Conservation (phyloP, 2,329 filamentous ascomycete species). For the Cercospora canescens region DNA sequence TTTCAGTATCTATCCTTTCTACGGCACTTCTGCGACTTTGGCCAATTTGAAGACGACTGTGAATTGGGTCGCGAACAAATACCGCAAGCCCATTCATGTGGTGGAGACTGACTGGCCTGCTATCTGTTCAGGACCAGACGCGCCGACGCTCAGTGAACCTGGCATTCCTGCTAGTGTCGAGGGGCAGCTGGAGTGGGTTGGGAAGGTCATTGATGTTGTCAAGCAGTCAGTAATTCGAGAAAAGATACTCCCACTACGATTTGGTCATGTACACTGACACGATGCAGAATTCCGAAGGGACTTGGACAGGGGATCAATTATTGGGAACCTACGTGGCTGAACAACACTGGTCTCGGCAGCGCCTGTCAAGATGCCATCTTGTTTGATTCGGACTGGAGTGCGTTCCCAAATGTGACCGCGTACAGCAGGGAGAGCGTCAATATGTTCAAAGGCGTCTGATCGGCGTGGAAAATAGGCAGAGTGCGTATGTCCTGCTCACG, state of each 20-base stretch:
- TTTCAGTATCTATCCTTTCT: conserved; percentile 36
- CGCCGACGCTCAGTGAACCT: conserved; percentile 36
- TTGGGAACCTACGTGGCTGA: conserved; percentile 37
- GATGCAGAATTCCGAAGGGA: conserved; percentile 26
- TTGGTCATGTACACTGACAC: neutral
- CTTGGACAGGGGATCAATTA: conserved; percentile 36
- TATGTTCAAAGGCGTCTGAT: conserved; percentile 28
- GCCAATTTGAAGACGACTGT: conserved; percentile 30
- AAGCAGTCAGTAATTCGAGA: conserved; percentile 15
- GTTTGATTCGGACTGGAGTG: conserved; percentile 31
- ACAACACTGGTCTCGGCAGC: conserved; percentile 34
- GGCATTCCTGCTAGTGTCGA: conserved; percentile 28
- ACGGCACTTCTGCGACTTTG: conserved; percentile 34
- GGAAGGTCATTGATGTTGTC: conserved; percentile 30
- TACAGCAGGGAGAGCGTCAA: conserved; percentile 30
- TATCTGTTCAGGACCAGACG: conserved; percentile 27
- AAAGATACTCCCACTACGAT: neutral
- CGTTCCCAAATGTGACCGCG: conserved; percentile 31
- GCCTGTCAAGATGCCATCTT: conserved; percentile 33
- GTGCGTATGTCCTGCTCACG: too few species aligned
- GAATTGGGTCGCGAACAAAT: conserved; percentile 30
- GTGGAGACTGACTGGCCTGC: conserved; percentile 38
- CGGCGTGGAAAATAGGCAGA: too few species aligned
- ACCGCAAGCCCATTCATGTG: conserved; percentile 36
- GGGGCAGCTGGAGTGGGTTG: conserved; percentile 35